Evolutionary conservation across 2,329 filamentous ascomycete species (phyloP), one percentile per base, ranked within the genome.

Genomic region (Emergomyces orientalis): DNA sequence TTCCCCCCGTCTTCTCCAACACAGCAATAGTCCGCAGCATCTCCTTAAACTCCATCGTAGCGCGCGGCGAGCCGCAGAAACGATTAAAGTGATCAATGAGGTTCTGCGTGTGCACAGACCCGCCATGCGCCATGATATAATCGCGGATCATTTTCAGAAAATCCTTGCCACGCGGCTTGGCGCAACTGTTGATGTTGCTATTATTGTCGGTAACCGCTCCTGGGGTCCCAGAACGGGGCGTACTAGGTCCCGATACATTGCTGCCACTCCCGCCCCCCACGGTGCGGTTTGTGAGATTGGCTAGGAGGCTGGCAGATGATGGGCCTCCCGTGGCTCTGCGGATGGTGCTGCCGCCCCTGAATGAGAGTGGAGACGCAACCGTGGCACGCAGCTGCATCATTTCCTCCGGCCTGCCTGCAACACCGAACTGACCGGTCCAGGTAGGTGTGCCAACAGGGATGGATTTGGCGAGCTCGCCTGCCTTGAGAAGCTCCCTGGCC

Each of bases 21-120:
- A 79, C 83, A 0, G 93, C 93, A 69, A 96, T 88, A 65, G 81
- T 81, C 68, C 89, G 86, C 62, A 97, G 77, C 68, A 91, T 91
- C 69, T 84, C 81, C 76, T 91, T 93, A 73, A 97, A 97, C 73
- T 91, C 88, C 22, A 85, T 84, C 60, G 87, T 88, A 65, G 89
- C 84, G 65, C 85, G 83, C 32, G 81, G 76, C 52, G 85, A 89
- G 27, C 82, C 84, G 71, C 91, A 96, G 70, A 86, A 89, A 17
- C 85, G 84, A 74, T 92, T 90, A 75, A 97, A 97, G 71, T 96
- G 91, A 70, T 96, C 89, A 30, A 96, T 88, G 54, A 97, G 76
- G 80, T 91, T 87, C 77, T 95, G 91, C 51, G 89, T 92, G 5
- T 90, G 86, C 6, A 89, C 90, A 41, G 84, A 83, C 3, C 91